Evolutionary conservation across 352 stramenopile genomes (phyloP), one percentile per base, ranked within the genome.

Genomic region (Phytophthora nicotianae): DNA sequence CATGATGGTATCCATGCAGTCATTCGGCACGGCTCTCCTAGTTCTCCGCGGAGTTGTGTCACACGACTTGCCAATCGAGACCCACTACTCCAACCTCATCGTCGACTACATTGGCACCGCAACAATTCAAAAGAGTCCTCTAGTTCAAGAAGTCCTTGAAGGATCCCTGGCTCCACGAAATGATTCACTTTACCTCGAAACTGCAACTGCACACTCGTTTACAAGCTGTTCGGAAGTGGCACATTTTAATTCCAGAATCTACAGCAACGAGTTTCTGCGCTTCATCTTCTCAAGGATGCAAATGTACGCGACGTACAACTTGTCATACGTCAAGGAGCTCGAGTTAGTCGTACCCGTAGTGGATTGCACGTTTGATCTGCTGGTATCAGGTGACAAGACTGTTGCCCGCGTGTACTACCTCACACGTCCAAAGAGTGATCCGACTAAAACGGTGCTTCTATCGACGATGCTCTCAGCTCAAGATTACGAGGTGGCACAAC

Each of bases 281-380:
- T 69, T 61, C 13, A 54, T 71, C 5, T 72, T 70, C 13, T 40
- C 58, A 6, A 66, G 19, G 21, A 9, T 82, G 5, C 47, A 73
- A 20, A 26, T 45, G 2, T 20, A 70, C 3, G 41, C 49, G 4
- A 51, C 38, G 4, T 74, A 74, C 46, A 70, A 71, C 20, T 35
- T 82, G 24, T 63, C 59, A 24, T 68, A 71, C 19, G 48, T 79
- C 11, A 59, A 43, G 4, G 24, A 68, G 0, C 49, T 62, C 46
- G 73, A 84, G 21, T 37, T 87, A 10, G 52, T 87, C 0, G 45
- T 55, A 13, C 77, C 75, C 0, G 41, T 87, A 1, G 69, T 83
- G 16, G 75, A 81, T 47, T 83, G 75, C 60, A 61, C 62, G 9
- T 73, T 70, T 2, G 52, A 58, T 32, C 21, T 62, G 3, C 27